Base-by-base conservation (phyloP, 2,329 filamentous ascomycete genomes). In the Alternaria atra region DNA sequence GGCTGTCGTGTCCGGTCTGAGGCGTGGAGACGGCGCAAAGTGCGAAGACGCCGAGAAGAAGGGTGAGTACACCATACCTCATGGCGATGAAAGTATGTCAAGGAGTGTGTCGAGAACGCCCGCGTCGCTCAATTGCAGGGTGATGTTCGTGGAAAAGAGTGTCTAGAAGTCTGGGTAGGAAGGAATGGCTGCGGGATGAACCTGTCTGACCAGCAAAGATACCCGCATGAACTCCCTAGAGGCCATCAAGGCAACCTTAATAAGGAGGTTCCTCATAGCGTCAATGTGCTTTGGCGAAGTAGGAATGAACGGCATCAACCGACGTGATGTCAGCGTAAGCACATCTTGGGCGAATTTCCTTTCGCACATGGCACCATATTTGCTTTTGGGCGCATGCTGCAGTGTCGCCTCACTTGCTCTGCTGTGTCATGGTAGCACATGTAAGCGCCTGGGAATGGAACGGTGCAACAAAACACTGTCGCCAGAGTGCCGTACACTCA, bases 11-110 rank as follows among this genome's bases (percentile, higher is more conserved):
- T 23, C 43, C 40, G 27, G 44, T 17, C 27, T 47, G 44, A 47
- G 27, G 29, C 12, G 30, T 52, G 27, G 32, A 53, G 17, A 67
- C 47, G 52, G 77, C 61, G 64, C 77, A 72, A 67, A 90, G 79
- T 54, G 68, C 64, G 37, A 74, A 58, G 37, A 69, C 64, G 44
- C 67, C 52, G 17, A 67, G 59, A 13, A 73, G 42, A 30, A 72
- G 44, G 37, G 69, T 51, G 23, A 62, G 23, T 62, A 71, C 59
- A 53, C 60, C 44, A 42, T 51, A 15, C 27, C 8, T 55, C 55
- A 48, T 48, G 39, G 12, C 29, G 12, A 40, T 27, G 20, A 32
- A 47, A 32, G 2, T 32, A 17, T 7, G 7, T 32, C 7, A 47
- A 47, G 12, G 44, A 47, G 17, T 32, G 44, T 47, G 27, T 30